phyloP scores from a whole-genome alignment of 2,329 filamentous ascomycete species.

The Herpotrichia juniperi region DNA sequence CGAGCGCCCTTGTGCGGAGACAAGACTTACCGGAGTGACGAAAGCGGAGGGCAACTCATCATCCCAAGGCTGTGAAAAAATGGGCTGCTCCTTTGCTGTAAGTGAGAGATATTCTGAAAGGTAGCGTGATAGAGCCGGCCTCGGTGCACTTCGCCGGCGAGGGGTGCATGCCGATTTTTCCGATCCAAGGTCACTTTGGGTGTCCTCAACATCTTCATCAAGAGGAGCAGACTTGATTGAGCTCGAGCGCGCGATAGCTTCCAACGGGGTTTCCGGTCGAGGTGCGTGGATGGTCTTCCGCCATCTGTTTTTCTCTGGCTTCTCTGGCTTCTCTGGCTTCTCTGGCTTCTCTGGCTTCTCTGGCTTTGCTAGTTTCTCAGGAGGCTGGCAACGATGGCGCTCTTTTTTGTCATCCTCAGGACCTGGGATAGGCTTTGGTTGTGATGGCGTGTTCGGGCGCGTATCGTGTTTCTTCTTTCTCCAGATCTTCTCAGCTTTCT shows the following conservation, averaged over 20 bases:
- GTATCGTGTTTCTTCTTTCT: conserved; percentile 5
- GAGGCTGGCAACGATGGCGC: neutral
- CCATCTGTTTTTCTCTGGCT: conserved; percentile 21
- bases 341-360: conserved; percentile 8
- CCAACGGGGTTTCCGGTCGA: conserved; percentile 27
- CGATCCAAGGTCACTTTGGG: conserved; percentile 34
- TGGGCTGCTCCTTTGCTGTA: conserved; percentile 26
- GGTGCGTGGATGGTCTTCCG: conserved; percentile 28
- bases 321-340: neutral
- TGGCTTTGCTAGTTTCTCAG: conserved; percentile 5
- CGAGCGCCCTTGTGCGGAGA: too few relatives aligned
- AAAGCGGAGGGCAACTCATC: conserved; percentile 19
- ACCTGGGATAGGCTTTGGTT: neutral
- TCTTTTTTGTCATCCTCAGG: neutral
- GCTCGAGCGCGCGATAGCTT: neutral
- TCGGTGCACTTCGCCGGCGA: conserved; percentile 36
- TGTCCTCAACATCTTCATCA: conserved; percentile 31
- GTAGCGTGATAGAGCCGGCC: conserved; percentile 49
- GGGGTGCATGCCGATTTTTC: conserved; percentile 33
- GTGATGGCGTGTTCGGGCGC: conserved; percentile 9
- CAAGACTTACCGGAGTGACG: conserved; percentile 10
- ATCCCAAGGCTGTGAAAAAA: conserved; percentile 36
- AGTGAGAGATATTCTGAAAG: conserved; percentile 41
- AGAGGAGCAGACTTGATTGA: conserved; percentile 18
- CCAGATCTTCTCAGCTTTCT: conserved; percentile 8